Conservation (phyloP, 495 filamentous ascomycete genomes). For the Eremomyces bilateralis region DNA sequence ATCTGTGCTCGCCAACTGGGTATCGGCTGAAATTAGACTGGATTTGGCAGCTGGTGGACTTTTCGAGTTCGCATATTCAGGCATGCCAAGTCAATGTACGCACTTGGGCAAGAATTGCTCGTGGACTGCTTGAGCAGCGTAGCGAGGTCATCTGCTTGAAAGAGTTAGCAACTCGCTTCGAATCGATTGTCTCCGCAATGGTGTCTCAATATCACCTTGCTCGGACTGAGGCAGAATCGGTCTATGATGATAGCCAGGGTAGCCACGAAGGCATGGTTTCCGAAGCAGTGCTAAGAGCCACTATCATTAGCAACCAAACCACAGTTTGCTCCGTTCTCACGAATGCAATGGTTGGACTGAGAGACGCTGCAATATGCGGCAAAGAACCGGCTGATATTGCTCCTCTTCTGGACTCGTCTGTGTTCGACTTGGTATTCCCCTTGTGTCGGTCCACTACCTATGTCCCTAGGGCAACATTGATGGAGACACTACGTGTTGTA, state of each 20-base stretch:
- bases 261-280: conserved; percentile 23
- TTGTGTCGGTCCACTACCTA: too few species aligned
- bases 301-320: conserved; percentile 36
- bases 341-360: conserved; percentile 30
- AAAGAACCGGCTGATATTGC: conserved; percentile 18
- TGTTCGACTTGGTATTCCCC: conserved; percentile 18
- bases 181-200: conserved; percentile 32
- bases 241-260: conserved; percentile 19
- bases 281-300: conserved; percentile 28
- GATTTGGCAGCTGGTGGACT: conserved; percentile 58
- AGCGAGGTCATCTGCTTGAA: conserved; percentile 13
- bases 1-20: conserved; percentile 56
- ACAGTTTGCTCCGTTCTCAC: conserved; percentile 36
- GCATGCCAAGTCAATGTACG: conserved; percentile 66
- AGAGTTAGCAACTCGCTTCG: conserved; percentile 39
- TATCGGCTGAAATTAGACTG: conserved; percentile 46
- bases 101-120: conserved; percentile 58
- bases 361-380: conserved; percentile 24
- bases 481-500: conserved; percentile 23
- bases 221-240: conserved; percentile 37
- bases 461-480: too few species aligned
- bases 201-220: conserved; percentile 35
- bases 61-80: conserved; percentile 60
- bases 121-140: conserved; percentile 39
- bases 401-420: conserved; percentile 14